Evolutionary conservation across 176 grass and related monocot species (phyloP).

Genomic region (Chloris gayana): DNA sequence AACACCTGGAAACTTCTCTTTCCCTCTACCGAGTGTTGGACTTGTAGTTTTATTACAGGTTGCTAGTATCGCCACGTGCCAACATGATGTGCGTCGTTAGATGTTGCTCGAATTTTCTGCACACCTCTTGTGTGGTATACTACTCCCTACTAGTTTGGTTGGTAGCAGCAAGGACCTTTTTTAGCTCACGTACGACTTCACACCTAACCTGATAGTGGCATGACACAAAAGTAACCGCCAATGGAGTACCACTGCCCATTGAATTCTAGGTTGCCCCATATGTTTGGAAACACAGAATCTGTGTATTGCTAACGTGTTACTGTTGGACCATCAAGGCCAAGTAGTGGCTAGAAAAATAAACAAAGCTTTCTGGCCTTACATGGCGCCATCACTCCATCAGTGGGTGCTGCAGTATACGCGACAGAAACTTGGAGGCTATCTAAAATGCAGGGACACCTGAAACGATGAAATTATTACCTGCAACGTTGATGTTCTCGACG

Average conservation of each 20-base stretch:
- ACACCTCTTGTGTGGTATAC: no score
- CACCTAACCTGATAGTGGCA: no score
- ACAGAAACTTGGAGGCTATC: neutral
- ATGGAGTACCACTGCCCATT: no score
- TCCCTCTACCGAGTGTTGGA: no score
- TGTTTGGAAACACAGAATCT: no score
- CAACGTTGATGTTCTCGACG: conserved; percentile 94
- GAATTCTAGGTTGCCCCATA: no score
- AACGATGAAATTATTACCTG: conserved; percentile 42
- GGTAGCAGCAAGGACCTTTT: neutral
- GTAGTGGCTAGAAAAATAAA: neutral
- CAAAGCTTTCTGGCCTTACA: no score
- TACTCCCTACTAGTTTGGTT: neutral
- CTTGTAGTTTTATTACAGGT: neutral
- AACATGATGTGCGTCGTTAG: neutral
- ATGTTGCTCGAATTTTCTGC: neutral
- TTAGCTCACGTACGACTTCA: no score
- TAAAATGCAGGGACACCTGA: neutral
- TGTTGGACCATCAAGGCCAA: neutral
- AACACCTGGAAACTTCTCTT: no score
- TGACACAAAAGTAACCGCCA: no score
- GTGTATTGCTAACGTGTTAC: no score
- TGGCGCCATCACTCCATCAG: neutral
- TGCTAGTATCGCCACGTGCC: neutral
- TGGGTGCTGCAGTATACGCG: neutral